These are phyloP conservation scores for Apiotrichum gracile DNA, from an alignment of 1,284 basidiomycete species.

Conservation along the genomic window DNA sequence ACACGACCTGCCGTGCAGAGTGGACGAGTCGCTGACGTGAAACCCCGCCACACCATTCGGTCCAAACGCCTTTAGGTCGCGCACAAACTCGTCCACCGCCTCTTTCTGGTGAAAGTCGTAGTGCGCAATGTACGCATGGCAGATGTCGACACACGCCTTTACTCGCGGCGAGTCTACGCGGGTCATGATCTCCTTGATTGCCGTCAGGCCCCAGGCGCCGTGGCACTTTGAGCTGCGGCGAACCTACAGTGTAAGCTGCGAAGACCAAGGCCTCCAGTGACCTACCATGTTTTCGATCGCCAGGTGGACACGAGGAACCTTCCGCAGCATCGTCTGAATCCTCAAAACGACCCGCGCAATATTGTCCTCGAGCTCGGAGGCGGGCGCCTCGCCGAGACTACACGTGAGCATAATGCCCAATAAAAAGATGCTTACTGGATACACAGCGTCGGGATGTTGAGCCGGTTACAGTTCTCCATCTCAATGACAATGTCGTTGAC, in stretches of 20 bases:
- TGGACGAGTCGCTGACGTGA: slow-evolving; percentile 10
- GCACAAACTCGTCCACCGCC: not conserved
- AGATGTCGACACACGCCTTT: slow-evolving; percentile 11
- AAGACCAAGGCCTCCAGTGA: not conserved
- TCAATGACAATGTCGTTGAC: not conserved
- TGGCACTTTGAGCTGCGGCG: not conserved
- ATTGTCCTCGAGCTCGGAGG: not conserved
- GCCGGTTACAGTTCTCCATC: slow-evolving; percentile 1
- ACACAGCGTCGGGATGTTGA: slow-evolving; percentile 6
- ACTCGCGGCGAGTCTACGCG: slow-evolving; percentile 1
- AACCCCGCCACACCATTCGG: slow-evolving; percentile 3
- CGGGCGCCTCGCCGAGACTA: not conserved
- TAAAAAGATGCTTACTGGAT: slow-evolving; percentile 4
- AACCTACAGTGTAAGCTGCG: not conserved
- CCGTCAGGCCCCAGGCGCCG: slow-evolving; percentile 4
- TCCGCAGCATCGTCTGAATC: not conserved
- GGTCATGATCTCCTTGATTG: slow-evolving; percentile 4
- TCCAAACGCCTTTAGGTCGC: not conserved
- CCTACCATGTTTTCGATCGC: slow-evolving; percentile 17
- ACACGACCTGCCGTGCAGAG: not conserved
- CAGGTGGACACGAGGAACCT: slow-evolving; percentile 2
- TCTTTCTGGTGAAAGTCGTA: not conserved
- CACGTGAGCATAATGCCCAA: not conserved
- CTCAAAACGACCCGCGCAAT: not conserved
- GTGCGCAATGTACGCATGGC: slow-evolving; percentile 15